Conservation (phyloP, 352 stramenopile species). For the Phytophthora cryptogea region DNA sequence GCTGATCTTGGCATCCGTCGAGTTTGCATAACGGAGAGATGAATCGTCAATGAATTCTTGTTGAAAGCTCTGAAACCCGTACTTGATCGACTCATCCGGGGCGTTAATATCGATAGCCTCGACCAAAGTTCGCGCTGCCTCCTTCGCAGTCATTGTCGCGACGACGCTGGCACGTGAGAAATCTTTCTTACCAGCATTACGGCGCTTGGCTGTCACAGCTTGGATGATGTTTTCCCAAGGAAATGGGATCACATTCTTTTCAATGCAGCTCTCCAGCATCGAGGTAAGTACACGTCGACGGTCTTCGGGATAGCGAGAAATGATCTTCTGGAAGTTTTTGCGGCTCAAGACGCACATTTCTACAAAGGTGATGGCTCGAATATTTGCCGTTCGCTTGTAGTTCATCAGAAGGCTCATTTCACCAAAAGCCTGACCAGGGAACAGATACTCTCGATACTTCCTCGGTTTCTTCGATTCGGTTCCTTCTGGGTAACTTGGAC, state of each 20-base stretch:
- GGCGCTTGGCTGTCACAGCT: background rate
- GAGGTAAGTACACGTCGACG: background rate
- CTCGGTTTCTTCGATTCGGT: background rate
- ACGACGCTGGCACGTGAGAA: too few species aligned
- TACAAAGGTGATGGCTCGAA: conserved; percentile 4
- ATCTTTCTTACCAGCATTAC: too few species aligned
- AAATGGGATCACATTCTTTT: conserved; percentile 6
- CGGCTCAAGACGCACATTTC: conserved; percentile 6
- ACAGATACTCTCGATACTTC: background rate
- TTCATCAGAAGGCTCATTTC: conserved; percentile 13
- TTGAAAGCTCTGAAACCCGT: too few species aligned
- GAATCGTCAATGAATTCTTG: too few species aligned
- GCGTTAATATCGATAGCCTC: too few species aligned
- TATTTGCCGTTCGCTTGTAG: background rate
- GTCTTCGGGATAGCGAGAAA: conserved; percentile 5
- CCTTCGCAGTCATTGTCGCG: too few species aligned
- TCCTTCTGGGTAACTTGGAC: too few species aligned
- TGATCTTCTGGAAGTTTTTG: background rate
- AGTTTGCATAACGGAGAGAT: too few species aligned
- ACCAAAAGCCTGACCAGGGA: background rate
- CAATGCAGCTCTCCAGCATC: background rate
- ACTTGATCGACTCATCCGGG: too few species aligned
- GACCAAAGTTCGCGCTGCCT: too few species aligned
- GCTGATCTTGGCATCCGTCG: too few species aligned
- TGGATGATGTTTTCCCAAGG: background rate